Evolutionary conservation across 2,329 filamentous ascomycete genomes (phyloP).

Genomic region (Colletotrichum brevisporum): DNA sequence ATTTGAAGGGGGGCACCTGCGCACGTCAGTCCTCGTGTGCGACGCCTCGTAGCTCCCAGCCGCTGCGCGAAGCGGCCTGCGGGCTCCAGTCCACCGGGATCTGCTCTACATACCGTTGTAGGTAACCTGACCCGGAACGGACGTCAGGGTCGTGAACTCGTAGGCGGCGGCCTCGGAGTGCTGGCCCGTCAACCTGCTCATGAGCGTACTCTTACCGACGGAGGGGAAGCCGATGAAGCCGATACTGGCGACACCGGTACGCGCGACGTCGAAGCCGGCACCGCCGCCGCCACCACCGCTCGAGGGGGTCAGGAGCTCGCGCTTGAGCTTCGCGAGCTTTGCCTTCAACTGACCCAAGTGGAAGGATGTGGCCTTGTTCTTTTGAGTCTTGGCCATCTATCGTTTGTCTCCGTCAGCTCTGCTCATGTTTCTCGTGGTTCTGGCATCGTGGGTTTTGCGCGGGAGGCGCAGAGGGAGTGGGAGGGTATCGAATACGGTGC

Average conservation of each 20-base stretch:
- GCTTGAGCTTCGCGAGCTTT: slow-evolving; percentile 97
- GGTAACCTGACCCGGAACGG: slow-evolving; percentile 93
- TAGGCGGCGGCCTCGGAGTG: slow-evolving; percentile 98
- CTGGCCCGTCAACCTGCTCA: slow-evolving; percentile 94
- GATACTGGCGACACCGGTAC: slow-evolving; percentile 96
- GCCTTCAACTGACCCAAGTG: slow-evolving; percentile 97
- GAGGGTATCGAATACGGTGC: too few relatives aligned
- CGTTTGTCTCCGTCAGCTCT: slow-evolving; percentile 24
- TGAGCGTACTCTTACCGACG: slow-evolving; percentile 97
- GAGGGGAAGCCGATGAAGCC: slow-evolving; percentile 99
- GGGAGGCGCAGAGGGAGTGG: too few relatives aligned
- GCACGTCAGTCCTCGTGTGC: background rate
- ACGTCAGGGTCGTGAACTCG: slow-evolving; percentile 98
- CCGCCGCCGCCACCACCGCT: slow-evolving; percentile 88
- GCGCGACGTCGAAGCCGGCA: slow-evolving; percentile 95
- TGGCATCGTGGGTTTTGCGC: too few relatives aligned
- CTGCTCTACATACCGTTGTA: slow-evolving; percentile 78
- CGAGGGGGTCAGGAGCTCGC: slow-evolving; percentile 90
- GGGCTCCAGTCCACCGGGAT: background rate
- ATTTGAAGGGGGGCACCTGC: slow-evolving; percentile 93
- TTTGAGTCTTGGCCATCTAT: slow-evolving; percentile 95
- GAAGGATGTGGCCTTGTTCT: slow-evolving; percentile 95
- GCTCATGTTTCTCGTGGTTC: background rate
- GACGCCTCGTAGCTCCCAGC: background rate
- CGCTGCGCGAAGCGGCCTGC: background rate